Evolutionary conservation across 208 protist genomes (phyloP).

Genomic region (Acanthamoeba triangularis): DNA sequence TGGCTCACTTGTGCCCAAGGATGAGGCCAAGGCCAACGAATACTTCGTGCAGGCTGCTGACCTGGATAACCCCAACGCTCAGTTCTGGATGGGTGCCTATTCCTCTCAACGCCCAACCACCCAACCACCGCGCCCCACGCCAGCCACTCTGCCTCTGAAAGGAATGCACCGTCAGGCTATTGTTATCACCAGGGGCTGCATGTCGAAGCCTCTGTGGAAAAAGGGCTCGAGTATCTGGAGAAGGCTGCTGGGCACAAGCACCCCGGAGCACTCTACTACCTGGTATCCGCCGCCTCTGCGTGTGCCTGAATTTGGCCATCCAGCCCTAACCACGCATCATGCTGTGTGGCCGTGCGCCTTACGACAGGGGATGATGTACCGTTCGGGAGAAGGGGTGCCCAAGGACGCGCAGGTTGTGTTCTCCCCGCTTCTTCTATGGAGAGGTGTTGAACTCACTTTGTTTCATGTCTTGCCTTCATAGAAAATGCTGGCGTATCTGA

Average conservation of each 20-base stretch:
- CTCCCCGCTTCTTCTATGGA: background rate
- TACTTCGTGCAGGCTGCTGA: constrained; percentile 51
- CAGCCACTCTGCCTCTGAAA: background rate
- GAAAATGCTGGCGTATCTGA: constrained; percentile 44
- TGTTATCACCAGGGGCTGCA: constrained; percentile 59
- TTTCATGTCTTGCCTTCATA: background rate
- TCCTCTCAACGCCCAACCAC: background rate
- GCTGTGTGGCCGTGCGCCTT: background rate
- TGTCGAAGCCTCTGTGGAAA: background rate
- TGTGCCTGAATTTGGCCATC: no score
- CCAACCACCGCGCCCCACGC: no score
- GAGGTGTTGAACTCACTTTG: background rate
- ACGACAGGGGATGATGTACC: constrained; percentile 58
- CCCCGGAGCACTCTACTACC: constrained; percentile 26
- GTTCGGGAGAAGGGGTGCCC: constrained; percentile 1
- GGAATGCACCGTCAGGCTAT: constrained; percentile 8
- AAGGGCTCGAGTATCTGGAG: constrained; percentile 3
- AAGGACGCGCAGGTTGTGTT: background rate
- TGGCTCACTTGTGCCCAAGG: background rate
- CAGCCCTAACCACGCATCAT: background rate
- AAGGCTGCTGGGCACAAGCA: constrained; percentile 56
- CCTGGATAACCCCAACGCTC: constrained; percentile 22
- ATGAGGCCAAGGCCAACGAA: background rate
- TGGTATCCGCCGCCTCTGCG: background rate
- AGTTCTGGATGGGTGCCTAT: constrained; percentile 66